phyloP scores from a whole-genome alignment of 208 protist genomes.

The Leishmania amazonensis region DNA sequence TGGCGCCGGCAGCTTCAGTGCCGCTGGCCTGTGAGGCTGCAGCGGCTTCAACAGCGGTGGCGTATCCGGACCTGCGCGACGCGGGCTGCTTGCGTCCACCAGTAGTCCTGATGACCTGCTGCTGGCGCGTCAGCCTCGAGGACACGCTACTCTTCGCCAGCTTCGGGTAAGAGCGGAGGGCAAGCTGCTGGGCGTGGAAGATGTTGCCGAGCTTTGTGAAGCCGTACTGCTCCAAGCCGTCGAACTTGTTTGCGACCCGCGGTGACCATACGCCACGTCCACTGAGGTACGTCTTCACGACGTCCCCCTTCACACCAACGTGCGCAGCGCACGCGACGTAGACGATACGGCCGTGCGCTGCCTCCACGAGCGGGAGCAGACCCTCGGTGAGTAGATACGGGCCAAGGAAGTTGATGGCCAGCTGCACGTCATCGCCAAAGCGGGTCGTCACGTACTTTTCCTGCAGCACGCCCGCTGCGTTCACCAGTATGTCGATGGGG shows the following conservation, averaged over 20 bases:
- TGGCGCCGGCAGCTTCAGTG: neutral
- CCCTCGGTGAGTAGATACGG: constrained; percentile 82
- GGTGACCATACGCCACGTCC: constrained; percentile 72
- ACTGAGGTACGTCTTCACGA: constrained; percentile 65
- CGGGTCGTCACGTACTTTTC: constrained; percentile 55
- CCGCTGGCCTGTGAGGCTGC: neutral
- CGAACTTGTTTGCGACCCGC: constrained; percentile 62
- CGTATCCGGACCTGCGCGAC: constrained; percentile 8
- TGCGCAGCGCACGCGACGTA: constrained; percentile 79
- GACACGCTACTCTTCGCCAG: constrained; percentile 13
- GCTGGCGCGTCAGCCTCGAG: constrained; percentile 19
- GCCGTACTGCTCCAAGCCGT: constrained; percentile 84
- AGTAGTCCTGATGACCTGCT: neutral
- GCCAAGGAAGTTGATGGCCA: constrained; percentile 78
- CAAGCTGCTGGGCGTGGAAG: constrained; percentile 81
- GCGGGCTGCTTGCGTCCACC: constrained; percentile 2
- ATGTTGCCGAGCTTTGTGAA: constrained; percentile 89
- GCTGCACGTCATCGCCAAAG: constrained; percentile 78
- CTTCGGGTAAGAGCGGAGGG: constrained; percentile 59
- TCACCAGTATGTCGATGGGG: constrained; percentile 70
- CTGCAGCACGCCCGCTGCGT: constrained; percentile 74
- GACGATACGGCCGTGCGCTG: constrained; percentile 65
- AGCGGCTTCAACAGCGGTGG: constrained; percentile 17
- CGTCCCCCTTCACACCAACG: constrained; percentile 60
- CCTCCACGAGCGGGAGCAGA: constrained; percentile 70